Evolutionary conservation across 768 basidiomycete species (phyloP), one percentile per base, ranked within the genome.

Genomic region (Leucocoprinus birnbaumii): DNA sequence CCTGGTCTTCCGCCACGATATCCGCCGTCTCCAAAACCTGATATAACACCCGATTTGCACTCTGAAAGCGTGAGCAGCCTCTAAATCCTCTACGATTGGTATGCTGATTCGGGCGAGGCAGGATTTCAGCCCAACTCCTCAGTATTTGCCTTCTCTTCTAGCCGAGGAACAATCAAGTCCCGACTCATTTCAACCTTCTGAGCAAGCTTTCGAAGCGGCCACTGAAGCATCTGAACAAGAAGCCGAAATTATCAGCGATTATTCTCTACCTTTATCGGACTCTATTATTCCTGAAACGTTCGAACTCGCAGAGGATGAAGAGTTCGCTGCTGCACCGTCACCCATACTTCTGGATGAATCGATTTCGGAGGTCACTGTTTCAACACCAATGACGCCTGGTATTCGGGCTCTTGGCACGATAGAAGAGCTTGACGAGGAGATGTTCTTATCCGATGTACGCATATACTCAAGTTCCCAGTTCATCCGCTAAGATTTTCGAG

Each of bases 181-280:
- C 31, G 31, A 31, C 5, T 11, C 11, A 31, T 31, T 31, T 11
- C 31, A 31, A 11, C 31, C 11, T 31, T 31, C 31, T 31, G 6
- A 31, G 11, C 31, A 5, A 31, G 31, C 5, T 11, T 5, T 31
- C 14, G 25, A 27, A 8, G 21, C 9, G 4, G 19, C 16, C 22
- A 38, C n/a, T 45, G 13, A 48, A 40, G 38, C n/a, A n/a, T n/a
- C 11, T 11, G 31, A 51, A 46, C 42, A 44, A 37, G 40, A 35
- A 16, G 19, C 4, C 25, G 48, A 41, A 47, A 31, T 58, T 19
- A 59, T 5, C 22, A 56, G 56, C 48, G 62, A 68, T 41, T 59
- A 35, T 35, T 68, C 65, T 8, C 63, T 68, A 34, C 65, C 61
- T 19, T 58, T 68, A 40, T 64, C 65, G 26, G 63, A 67, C 37